These are phyloP conservation scores for Berkeleyomyces basicola DNA, from an alignment of 2,329 filamentous ascomycete species.

Conservation along the genomic window DNA sequence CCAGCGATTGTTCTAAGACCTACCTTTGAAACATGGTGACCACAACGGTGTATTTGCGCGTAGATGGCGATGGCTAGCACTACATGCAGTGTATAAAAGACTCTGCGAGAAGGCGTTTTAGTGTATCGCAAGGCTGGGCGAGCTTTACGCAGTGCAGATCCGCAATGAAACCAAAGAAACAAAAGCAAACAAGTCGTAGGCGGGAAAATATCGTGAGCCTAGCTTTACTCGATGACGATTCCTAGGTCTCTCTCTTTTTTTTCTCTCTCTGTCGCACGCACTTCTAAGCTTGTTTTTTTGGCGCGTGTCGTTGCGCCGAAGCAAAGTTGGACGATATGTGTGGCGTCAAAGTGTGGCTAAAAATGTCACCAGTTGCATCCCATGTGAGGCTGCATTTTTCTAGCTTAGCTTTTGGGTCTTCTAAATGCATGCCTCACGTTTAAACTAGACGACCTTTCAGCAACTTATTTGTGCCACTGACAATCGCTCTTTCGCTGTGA, in stretches of 20 bases:
- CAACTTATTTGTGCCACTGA: not conserved
- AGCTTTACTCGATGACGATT: not conserved
- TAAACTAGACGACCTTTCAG: not conserved
- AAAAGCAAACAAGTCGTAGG: not conserved
- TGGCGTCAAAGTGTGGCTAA: conserved; percentile 2
- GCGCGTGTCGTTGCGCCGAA: not conserved
- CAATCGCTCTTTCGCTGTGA: not conserved
- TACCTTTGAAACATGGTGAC: not conserved
- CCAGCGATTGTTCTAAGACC: not conserved
- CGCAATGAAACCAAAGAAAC: not conserved
- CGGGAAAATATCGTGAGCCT: conserved; percentile 1
- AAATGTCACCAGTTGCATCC: conserved; percentile 10
- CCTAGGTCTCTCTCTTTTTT: not conserved
- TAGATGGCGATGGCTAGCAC: not conserved
- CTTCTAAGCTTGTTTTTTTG: conserved; percentile 3
- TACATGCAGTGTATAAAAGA: not conserved
- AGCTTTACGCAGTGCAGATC: not conserved
- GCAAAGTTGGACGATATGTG: not conserved
- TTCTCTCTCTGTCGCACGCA: conserved; percentile 9
- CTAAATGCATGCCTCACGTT: not conserved
- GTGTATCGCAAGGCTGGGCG: not conserved
- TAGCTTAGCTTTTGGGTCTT: not conserved
- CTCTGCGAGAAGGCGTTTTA: not conserved
- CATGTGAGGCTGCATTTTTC: not conserved
- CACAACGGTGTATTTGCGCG: not conserved